Base-by-base conservation (phyloP, 257 asterid species). In the Ajuga chamaepitys region DNA sequence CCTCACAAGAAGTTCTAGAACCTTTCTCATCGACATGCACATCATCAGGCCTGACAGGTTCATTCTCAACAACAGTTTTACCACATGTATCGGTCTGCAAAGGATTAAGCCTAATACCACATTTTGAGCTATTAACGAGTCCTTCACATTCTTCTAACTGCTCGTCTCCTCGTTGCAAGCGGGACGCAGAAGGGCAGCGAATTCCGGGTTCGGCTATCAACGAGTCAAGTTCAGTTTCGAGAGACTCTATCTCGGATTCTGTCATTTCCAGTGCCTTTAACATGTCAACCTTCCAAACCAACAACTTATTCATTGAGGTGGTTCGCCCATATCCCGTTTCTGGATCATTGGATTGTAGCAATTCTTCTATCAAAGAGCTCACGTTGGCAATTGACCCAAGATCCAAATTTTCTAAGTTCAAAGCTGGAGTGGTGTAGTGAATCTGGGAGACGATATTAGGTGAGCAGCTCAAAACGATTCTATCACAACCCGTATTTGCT, bases 241-340 rank as follows among this genome's bases (percentile, higher is more conserved):
- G 95, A 47, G 73, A 76, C 72, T 94, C 99, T 72, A 90, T 83
- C 83, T 88, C 96, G 45, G 84, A 67, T 81, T 88, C 98, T 9
- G 93, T 88, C 73, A 66, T 67, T 79, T 88, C 99, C 68, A 94
- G 70, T 7, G 83, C 89, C 78, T 86, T 94, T 63, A 83, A 69
- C 72, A 82, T 68, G 40, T 81, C 85, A 61, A 67, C 83, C 78
- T 85, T 94, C 95, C 83, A 88, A 8, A 83, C 71, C 56, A 77
- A 37, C 85, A 90, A 75, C 79, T 90, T 90, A 66, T 78, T 85
- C 79, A 81, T 68, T 22, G 91, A 85, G 60, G 88, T 77, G 35
- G 84, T 68, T 70, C 74, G 81, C 50, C 68, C 78, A 75, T 67
- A 81, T 61, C 81, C 78, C 24, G 79, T 75, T 64, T 85, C 95